Percentiles rank a stretch among this genome's conserved stretches.
Conservation (phyloP, 306 rosid genomes). For the Mimosa bimucronata region DNA sequence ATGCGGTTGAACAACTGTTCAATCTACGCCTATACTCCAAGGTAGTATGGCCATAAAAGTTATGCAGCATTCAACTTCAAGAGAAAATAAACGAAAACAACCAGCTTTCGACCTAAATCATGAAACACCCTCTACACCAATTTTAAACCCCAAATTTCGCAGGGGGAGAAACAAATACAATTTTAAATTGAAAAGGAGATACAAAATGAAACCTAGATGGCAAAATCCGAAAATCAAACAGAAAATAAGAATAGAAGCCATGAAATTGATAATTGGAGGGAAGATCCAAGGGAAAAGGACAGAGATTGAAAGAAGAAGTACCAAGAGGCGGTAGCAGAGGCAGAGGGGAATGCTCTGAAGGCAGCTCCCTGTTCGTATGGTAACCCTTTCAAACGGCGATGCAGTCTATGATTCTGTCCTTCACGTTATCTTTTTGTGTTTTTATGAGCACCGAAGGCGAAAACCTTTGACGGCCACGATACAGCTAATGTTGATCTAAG, state of each 20-base stretch:
- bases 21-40: not conserved
- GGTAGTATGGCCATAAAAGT: not conserved
- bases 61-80: not conserved
- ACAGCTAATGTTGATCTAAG: slow-evolving; percentile 15
- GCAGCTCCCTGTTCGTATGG: not conserved
- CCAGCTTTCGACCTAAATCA: not conserved
- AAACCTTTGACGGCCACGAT: slow-evolving; percentile 6
- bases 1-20: not conserved
- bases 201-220: not conserved
- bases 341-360: too few relatives aligned
- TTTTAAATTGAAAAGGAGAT: not conserved
- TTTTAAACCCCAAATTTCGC: not conserved
- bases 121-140: not conserved
- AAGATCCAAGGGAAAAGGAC: not conserved
- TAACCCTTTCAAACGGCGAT: not conserved
- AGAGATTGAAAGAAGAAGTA: not conserved
- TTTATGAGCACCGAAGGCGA: not conserved
- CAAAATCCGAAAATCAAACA: not conserved
- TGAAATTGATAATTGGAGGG: not conserved
- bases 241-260: not conserved
- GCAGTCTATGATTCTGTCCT: too few relatives aligned
- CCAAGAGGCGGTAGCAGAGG: not conserved
- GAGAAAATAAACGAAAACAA: not conserved
- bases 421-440: not conserved
- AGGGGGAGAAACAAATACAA: not conserved